Evolutionary conservation across 257 asterid species (phyloP).

Genomic region (Solanum chilense): DNA sequence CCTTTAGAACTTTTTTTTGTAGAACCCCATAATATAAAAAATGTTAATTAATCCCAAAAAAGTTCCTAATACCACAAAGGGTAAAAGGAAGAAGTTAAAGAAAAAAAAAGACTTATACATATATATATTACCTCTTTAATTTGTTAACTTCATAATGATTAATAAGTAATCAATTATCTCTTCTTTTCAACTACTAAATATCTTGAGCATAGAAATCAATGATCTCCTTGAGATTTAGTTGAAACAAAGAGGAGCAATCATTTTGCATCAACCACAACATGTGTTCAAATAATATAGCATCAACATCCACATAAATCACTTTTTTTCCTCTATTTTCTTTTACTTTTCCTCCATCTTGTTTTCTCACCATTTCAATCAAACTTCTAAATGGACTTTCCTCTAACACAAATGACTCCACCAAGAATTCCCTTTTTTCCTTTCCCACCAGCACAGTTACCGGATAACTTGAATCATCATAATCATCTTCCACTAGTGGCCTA

Average conservation of each 20-base stretch:
- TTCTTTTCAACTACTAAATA: background rate
- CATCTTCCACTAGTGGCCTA: constrained; percentile 11
- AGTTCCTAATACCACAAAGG: background rate
- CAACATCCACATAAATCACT: constrained; percentile 27
- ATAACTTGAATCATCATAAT: background rate
- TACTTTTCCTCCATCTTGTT: constrained; percentile 7
- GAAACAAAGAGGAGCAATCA: constrained; percentile 30
- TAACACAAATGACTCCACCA: constrained; percentile 24
- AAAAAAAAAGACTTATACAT: background rate
- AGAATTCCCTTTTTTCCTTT: constrained; percentile 24
- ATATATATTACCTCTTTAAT: background rate
- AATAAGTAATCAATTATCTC: background rate
- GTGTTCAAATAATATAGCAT: constrained; percentile 37
- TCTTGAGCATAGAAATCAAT: constrained; percentile 35
- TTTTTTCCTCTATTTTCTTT: constrained; percentile 1
- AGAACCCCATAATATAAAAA: background rate
- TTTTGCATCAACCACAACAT: constrained; percentile 36
- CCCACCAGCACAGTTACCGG: constrained; percentile 26
- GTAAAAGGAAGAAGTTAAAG: background rate
- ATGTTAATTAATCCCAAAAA: background rate
- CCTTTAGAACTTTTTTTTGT: background rate
- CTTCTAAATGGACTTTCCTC: constrained; percentile 20
- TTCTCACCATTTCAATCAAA: constrained; percentile 18
- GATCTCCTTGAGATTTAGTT: constrained; percentile 32
- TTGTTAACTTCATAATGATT: background rate